Conservation (phyloP, 2,329 filamentous ascomycete genomes). For the Chaetomium sp. region DNA sequence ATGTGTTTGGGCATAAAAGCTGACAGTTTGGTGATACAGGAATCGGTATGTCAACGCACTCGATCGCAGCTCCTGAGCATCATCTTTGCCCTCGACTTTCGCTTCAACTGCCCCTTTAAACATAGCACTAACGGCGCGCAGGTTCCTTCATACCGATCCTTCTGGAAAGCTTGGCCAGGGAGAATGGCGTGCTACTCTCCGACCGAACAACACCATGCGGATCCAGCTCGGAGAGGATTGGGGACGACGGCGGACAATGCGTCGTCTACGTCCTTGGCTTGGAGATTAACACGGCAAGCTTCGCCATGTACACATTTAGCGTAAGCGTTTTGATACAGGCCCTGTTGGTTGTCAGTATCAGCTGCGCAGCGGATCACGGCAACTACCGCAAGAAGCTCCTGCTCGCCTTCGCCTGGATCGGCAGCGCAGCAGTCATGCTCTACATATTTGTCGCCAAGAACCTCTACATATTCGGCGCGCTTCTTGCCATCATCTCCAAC, state of each 20-base stretch:
- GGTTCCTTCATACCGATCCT: slow-evolving; percentile 94
- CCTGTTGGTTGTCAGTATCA: slow-evolving; percentile 89
- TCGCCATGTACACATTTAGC: slow-evolving; percentile 96
- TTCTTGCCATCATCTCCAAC: slow-evolving; percentile 86
- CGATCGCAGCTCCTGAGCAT: neutral
- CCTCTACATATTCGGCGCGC: slow-evolving; percentile 71
- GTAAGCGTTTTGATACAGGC: slow-evolving; percentile 85
- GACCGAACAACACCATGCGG: slow-evolving; percentile 72
- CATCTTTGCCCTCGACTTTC: neutral
- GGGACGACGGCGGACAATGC: slow-evolving; percentile 57
- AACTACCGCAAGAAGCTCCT: slow-evolving; percentile 84
- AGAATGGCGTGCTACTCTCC: slow-evolving; percentile 78
- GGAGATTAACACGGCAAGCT: slow-evolving; percentile 91
- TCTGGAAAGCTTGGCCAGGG: slow-evolving; percentile 85
- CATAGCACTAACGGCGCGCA: slow-evolving; percentile 31
- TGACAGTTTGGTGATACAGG: slow-evolving; percentile 8
- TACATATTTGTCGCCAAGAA: slow-evolving; percentile 73
- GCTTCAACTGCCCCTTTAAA: neutral
- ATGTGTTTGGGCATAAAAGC: neutral
- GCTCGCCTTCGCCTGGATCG: slow-evolving; percentile 74
- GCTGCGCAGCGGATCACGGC: slow-evolving; percentile 90
- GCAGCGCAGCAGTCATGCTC: slow-evolving; percentile 77
- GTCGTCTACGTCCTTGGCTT: slow-evolving; percentile 74
- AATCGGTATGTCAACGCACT: slow-evolving; percentile 17
- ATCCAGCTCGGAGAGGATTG: slow-evolving; percentile 48